Percentiles rank a stretch among this genome's conserved stretches.
These are phyloP conservation scores for Fusarium protoensiforme DNA, from an alignment of 2,329 filamentous ascomycete species.

Conservation along the genomic window DNA sequence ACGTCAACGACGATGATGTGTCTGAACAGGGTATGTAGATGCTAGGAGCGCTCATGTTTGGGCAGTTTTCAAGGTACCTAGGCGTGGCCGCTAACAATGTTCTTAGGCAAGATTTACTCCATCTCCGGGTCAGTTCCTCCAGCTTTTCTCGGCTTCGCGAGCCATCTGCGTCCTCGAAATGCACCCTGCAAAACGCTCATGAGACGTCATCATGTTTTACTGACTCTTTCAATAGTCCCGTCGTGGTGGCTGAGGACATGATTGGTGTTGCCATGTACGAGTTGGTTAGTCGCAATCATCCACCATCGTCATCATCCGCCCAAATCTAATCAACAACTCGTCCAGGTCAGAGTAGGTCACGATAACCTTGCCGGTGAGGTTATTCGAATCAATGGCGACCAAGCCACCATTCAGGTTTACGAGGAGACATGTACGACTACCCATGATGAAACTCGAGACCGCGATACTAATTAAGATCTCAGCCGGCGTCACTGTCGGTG, in stretches of 20 bases:
- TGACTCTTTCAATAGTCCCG: conserved; percentile 70
- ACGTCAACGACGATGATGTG: conserved; percentile 51
- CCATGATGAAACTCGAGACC: conserved; percentile 2
- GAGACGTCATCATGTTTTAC: conserved; percentile 24
- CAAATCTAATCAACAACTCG: conserved; percentile 19
- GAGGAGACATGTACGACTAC: conserved; percentile 87
- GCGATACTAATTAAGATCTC: conserved; percentile 32
- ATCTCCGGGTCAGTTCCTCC: conserved; percentile 66
- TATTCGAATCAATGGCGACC: conserved; percentile 96
- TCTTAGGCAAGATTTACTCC: conserved; percentile 70
- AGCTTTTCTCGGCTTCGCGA: not conserved
- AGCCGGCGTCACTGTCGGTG: conserved; percentile 96
- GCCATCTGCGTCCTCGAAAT: conserved; percentile 5
- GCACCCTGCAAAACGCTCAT: conserved; percentile 4
- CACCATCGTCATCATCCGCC: conserved; percentile 2
- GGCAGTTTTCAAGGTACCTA: conserved; percentile 18
- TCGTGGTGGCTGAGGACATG: conserved; percentile 98
- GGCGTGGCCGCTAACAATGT: conserved; percentile 39
- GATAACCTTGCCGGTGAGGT: conserved; percentile 95
- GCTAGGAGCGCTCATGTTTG: not conserved
- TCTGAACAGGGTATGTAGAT: conserved; percentile 52
- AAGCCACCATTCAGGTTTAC: conserved; percentile 98
- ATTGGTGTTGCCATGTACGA: conserved; percentile 99
- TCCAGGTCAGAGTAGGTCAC: conserved; percentile 88
- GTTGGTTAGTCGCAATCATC: conserved; percentile 70